Evolutionary conservation across 75 land plant genomes (phyloP).

Genomic region (Cryptomeria japonica): DNA sequence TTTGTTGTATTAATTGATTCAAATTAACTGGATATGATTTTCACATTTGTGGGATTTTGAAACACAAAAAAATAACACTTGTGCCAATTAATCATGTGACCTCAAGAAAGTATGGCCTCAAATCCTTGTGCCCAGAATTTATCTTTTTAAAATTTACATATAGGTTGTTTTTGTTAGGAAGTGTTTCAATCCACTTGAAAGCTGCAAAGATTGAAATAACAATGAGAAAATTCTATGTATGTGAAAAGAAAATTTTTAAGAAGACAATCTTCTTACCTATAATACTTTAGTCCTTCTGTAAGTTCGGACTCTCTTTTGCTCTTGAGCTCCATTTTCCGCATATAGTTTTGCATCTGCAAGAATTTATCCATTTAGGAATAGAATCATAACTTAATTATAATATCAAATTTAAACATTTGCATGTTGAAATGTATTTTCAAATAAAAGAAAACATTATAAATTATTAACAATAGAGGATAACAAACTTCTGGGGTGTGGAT

Average conservation of each 20-base stretch:
- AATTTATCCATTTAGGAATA: constrained; percentile 6
- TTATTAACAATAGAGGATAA: background rate
- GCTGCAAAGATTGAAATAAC: background rate
- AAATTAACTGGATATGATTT: too few species aligned
- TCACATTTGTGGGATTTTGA: background rate
- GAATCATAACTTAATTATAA: background rate
- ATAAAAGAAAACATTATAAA: background rate
- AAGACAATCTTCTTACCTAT: constrained; percentile 45
- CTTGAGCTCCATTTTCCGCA: constrained; percentile 79
- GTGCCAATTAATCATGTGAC: background rate
- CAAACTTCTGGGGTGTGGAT: background rate
- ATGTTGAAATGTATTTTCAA: background rate
- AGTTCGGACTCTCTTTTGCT: constrained; percentile 68
- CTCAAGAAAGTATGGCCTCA: background rate
- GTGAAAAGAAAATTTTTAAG: background rate
- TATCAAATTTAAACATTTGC: background rate
- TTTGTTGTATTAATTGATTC: background rate
- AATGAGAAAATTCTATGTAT: background rate
- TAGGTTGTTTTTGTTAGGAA: background rate
- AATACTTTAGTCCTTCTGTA: constrained; percentile 78
- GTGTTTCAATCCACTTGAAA: background rate
- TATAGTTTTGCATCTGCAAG: constrained; percentile 77
- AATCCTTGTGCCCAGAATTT: background rate
- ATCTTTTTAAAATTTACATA: background rate
- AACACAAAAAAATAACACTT: background rate